Evolutionary conservation across 495 filamentous ascomycete genomes (phyloP), one percentile per base, ranked within the genome.

Genomic region (Talaromyces wortmannii): DNA sequence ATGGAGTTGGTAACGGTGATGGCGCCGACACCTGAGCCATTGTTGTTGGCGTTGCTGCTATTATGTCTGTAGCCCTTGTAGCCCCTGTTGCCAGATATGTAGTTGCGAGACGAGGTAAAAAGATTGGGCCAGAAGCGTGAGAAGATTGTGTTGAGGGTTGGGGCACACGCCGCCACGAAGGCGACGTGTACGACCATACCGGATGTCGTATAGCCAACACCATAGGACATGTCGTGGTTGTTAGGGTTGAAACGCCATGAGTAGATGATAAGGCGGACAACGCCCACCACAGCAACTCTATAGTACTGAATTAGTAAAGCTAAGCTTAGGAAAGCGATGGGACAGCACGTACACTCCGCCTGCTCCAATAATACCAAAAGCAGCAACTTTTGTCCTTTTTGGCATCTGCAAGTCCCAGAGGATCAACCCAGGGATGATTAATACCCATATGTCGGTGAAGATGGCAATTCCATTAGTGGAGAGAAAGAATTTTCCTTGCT

Each of bases 151-250:
- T 67, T 67, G 54, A 68, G 47, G 0, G 67, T 61, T 5, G 67
- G 65, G 0, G n/a, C 65, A 33, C 63, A 82, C 10, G 78, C 78
- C 10, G 78, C 77, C 29, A 82, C 71, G 48, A 82, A 66, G 4
- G 78, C 80, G 6, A 82, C 64, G 62, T 82, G 81, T 5, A 73
- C 75, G 62, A 82, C 80, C 18, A 83, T 68, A 43, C 68, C 78
- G 0, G 76, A 80, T 29, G 70, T 77, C 45, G 71, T 67, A 60
- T 79, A 80, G 8, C 76, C 73, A 43, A 82, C 74, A 52, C 68
- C 62, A 56, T 65, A 69, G 10, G 65, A 68, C 17, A 59, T 52
- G 46, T 69, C 68, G 15, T 43, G 31, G 15, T 49, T 54, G 7
- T 16, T 12, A 4, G 16, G 44, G 8, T 46, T 51, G 17, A 58